These are phyloP conservation scores for Endocalyx cinctus DNA, from an alignment of 2,329 filamentous ascomycete species.

Conservation along the genomic window DNA sequence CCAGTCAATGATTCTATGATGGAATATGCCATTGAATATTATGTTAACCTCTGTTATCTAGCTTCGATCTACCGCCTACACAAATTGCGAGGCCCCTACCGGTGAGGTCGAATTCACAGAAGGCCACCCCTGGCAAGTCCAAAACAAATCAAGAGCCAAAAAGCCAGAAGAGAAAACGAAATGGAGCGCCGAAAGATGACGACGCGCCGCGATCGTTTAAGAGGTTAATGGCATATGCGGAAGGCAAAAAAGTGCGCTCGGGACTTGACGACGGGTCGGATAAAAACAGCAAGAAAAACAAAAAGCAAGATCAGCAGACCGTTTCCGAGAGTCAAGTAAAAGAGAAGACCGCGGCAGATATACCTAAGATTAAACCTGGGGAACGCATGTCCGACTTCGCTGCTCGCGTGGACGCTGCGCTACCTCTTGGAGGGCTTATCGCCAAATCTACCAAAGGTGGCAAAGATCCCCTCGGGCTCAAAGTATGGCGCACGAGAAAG, in stretches of 20 bases:
- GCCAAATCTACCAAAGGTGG: conserved; percentile 57
- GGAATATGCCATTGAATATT: too few relatives aligned
- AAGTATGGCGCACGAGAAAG: conserved; percentile 71
- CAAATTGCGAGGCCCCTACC: conserved; percentile 49
- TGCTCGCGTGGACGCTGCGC: conserved; percentile 75
- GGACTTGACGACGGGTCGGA: conserved; percentile 56
- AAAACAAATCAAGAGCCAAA: not conserved
- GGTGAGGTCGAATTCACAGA: conserved; percentile 30
- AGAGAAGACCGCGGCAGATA: conserved; percentile 26
- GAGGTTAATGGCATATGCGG: conserved; percentile 72
- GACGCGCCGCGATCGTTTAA: conserved; percentile 88
- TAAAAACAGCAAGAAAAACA: conserved; percentile 27
- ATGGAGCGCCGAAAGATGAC: conserved; percentile 44
- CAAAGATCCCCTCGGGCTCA: conserved; percentile 60
- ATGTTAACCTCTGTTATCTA: too few relatives aligned
- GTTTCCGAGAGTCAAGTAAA: conserved; percentile 12
- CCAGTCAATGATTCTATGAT: conserved; percentile 4
- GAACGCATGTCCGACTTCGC: conserved; percentile 80
- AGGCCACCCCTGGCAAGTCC: conserved; percentile 25
- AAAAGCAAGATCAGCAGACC: conserved; percentile 14
- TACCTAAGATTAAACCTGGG: conserved; percentile 72
- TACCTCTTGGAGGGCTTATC: conserved; percentile 70
- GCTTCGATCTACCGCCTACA: conserved; percentile 45
- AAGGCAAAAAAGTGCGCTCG: conserved; percentile 54
- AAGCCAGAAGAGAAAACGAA: conserved; percentile 23